These are phyloP conservation scores for Irpex sp. DNA, from an alignment of 1,284 basidiomycete species.

Conservation along the genomic window DNA sequence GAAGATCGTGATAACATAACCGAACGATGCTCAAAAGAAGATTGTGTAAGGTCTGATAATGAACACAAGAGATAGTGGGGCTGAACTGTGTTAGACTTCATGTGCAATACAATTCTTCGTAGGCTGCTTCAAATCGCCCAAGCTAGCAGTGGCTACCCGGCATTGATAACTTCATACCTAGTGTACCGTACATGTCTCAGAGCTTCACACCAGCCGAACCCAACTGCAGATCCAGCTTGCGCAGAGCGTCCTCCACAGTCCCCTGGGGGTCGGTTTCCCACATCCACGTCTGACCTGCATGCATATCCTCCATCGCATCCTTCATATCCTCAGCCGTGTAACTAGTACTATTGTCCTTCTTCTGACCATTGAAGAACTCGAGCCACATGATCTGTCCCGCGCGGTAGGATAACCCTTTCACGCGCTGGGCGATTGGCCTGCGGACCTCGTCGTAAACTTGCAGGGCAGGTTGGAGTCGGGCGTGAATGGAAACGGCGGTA, in stretches of 20 bases:
- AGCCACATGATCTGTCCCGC: neutral
- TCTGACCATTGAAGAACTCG: neutral
- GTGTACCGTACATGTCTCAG: neutral
- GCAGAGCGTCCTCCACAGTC: neutral
- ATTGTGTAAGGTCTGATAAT: too few species aligned
- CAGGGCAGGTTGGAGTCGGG: neutral
- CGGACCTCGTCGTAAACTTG: conserved; percentile 11
- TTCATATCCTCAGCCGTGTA: neutral
- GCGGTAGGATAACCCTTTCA: neutral
- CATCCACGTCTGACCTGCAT: neutral
- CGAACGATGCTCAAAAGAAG: neutral
- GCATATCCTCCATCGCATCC: neutral
- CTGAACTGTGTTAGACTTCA: too few species aligned
- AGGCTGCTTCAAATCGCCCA: too few species aligned
- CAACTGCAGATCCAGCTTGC: neutral
- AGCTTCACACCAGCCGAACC: neutral
- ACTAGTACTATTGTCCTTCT: neutral
- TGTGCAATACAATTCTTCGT: too few species aligned
- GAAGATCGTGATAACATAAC: neutral
- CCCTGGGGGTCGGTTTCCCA: neutral
- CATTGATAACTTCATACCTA: too few species aligned
- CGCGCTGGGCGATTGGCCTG: conserved; percentile 4
- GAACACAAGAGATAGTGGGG: too few species aligned
- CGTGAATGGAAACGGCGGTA: neutral
- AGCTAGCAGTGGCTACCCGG: too few species aligned